Evolutionary conservation across 2,329 filamentous ascomycete genomes (phyloP).

Genomic region (Cadophora sp.): DNA sequence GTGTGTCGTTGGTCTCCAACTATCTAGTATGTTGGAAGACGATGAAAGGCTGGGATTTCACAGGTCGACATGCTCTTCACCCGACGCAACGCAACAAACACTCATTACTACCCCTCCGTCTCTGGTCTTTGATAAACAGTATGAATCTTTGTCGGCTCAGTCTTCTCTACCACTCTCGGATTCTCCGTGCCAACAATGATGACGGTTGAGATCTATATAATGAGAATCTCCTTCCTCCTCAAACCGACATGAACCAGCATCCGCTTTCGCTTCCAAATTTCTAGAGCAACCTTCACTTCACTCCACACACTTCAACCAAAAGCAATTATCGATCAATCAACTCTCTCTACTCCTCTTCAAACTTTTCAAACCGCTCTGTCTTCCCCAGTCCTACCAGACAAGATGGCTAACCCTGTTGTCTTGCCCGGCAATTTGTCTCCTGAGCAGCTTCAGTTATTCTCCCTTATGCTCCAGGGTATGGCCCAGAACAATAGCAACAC

Average conservation of each 20-base stretch:
- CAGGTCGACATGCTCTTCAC: background rate
- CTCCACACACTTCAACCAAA: constrained; percentile 10
- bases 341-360: background rate
- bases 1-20: background rate
- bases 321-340: background rate
- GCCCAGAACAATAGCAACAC: no score
- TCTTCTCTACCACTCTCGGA: background rate
- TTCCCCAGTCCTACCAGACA: no score
- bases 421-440: background rate
- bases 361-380: background rate
- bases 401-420: no score
- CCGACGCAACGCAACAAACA: constrained; percentile 1
- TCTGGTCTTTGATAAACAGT: background rate
- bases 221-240: constrained; percentile 16
- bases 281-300: constrained; percentile 6
- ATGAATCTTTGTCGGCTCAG: background rate
- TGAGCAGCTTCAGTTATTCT: no score
- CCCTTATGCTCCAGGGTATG: no score
- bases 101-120: background rate
- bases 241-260: constrained; percentile 20
- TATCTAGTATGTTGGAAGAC: background rate
- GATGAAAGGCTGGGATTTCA: constrained; percentile 1
- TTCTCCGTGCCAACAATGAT: background rate
- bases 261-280: constrained; percentile 8
- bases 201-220: constrained; percentile 22